Evolutionary conservation across 129 eudicot genomes (phyloP).

Genomic region (Glebionis coronaria): DNA sequence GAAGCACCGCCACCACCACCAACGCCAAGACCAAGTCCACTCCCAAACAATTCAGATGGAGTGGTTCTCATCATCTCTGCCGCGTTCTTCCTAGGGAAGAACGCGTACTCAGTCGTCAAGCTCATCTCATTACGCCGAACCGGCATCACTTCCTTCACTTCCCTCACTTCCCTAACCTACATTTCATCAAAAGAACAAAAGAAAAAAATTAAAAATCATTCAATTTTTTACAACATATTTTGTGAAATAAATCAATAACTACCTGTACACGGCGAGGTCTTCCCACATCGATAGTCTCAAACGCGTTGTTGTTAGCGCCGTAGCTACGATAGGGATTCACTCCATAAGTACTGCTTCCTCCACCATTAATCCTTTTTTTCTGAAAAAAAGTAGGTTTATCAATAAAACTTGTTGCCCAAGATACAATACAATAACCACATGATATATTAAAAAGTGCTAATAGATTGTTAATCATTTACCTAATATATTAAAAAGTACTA

Average conservation of each 20-base stretch:
- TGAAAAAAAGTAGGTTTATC: constrained; percentile 1
- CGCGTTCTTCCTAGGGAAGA: constrained; percentile 47
- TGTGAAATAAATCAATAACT: neutral
- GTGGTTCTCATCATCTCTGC: constrained; percentile 30
- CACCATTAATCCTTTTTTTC: constrained; percentile 52
- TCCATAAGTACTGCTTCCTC: constrained; percentile 26
- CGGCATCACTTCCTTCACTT: constrained; percentile 38
- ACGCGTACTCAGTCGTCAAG: constrained; percentile 61
- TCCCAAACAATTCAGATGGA: constrained; percentile 14
- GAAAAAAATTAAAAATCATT: no score
- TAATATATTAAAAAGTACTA: no score
- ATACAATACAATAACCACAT: no score
- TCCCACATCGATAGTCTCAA: constrained; percentile 12
- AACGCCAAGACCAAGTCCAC: neutral
- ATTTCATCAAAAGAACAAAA: no score
- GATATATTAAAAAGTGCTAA: no score
- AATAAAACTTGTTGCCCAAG: neutral
- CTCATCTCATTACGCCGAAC: constrained; percentile 41
- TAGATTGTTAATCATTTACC: no score
- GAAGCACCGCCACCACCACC: constrained; percentile 16
- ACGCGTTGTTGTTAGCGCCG: neutral
- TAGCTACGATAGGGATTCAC: constrained; percentile 19
- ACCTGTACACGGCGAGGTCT: constrained; percentile 30
- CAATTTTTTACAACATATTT: neutral
- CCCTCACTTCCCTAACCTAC: constrained; percentile 16